Base-by-base conservation (phyloP, 495 filamentous ascomycete genomes). In the Penicillium riverlandense region DNA sequence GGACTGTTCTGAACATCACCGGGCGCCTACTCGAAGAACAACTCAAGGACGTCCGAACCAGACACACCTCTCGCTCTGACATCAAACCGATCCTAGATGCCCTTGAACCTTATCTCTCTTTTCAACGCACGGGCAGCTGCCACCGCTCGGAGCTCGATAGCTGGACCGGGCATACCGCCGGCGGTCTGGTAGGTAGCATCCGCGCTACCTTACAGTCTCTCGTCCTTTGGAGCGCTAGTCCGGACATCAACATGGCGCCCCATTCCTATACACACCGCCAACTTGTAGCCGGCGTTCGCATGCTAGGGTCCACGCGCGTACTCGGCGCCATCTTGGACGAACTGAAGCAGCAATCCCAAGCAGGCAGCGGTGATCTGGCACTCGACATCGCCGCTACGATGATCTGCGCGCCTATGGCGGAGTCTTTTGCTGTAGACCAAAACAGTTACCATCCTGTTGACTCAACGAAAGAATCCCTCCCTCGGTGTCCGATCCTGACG, bases 241-340 rank as follows among this genome's bases (percentile, higher is more conserved):
- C 78, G 0, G 76, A 77, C 7, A 69, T 84, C 14, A 82, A 74
- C 46, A 76, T 77, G 44, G 77, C 82, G 32, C 85, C 88, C 7
- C 78, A 84, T 1, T 73, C 75, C 11, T 96, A 95, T 63, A 88
- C 85, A 0, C 86, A 91, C 57, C 80, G 85, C 11, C 86, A 88
- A 44, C 62, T 92, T 7, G 65, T 86, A 11, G 67, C 75, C 0
- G 81, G 78, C 0, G 62, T 83, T 42, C 76, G 77, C n/a, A 74
- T 92, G 29, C 75, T 88, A 1, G 89, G 90, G 40, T 75, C 88
- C 0, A 69, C 63, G 15, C 71, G 74, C 11, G 68, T 90, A 0
- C 62, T 95, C 1, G 43, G 59, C 1, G 63, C 76, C 7, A 66
- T 95, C 8, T 48, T 92, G 27, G 79, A 88, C 13, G 89, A 95